These are phyloP conservation scores for Tuber melanosporum DNA, from an alignment of 495 filamentous ascomycete species.

Conservation along the genomic window DNA sequence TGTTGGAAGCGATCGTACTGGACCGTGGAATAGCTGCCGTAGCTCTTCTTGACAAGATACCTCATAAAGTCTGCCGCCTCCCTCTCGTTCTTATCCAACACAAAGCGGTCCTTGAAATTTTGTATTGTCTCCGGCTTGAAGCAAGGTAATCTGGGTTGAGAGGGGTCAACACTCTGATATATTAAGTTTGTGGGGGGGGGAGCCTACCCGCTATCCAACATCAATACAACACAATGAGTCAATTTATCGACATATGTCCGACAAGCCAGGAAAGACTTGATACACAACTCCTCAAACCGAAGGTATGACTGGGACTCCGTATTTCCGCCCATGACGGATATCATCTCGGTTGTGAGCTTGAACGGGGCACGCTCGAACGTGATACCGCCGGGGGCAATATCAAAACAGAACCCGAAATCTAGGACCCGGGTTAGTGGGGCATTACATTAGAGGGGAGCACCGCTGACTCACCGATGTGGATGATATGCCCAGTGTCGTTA, in stretches of 20 bases:
- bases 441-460: background rate
- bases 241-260: conserved; percentile 80
- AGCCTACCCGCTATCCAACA: conserved; percentile 77
- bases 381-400: conserved; percentile 93
- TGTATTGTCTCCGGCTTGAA: conserved; percentile 95
- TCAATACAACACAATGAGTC: conserved; percentile 78
- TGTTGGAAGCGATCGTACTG: conserved; percentile 96
- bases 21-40: conserved; percentile 78
- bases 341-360: conserved; percentile 95
- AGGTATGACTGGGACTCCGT: conserved; percentile 79
- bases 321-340: conserved; percentile 91
- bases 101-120: conserved; percentile 88
- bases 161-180: conserved; percentile 13
- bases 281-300: conserved; percentile 92
- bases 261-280: conserved; percentile 93
- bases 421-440: conserved; percentile 7
- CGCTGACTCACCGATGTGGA: conserved; percentile 60
- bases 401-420: conserved; percentile 99
- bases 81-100: conserved; percentile 83
- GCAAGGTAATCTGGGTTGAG: conserved; percentile 59
- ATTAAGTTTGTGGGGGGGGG: background rate
- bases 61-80: conserved; percentile 94
- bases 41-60: conserved; percentile 78
- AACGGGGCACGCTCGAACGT: conserved; percentile 97
- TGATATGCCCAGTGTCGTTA: conserved; percentile 90